A percentile compares a stretch with the other conserved stretches of the same genome.
Conservation (phyloP, 306 rosid genomes). For the Quercus glauca region DNA sequence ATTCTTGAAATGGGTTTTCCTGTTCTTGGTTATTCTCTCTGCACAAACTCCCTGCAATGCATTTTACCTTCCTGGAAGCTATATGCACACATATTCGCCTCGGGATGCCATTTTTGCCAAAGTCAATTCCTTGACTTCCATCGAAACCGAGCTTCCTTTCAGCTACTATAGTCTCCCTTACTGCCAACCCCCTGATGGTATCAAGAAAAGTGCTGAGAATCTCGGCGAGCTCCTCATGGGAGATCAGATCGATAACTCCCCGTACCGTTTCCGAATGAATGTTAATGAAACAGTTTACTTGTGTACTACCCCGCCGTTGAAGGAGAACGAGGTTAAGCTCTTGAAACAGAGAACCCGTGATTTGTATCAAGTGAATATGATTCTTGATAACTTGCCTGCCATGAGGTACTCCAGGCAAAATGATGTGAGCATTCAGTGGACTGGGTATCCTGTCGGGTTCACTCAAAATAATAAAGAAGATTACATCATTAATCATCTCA, state of each 20-base stretch:
- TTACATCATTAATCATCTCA: constrained; percentile 87
- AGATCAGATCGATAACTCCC: constrained; percentile 85
- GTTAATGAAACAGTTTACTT: constrained; percentile 66
- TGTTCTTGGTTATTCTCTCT: constrained; percentile 30
- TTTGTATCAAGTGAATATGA: constrained; percentile 94
- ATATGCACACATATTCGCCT: constrained; percentile 78
- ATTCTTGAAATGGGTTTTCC: constrained; percentile 29
- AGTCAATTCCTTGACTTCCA: constrained; percentile 92
- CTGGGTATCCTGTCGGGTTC: constrained; percentile 89
- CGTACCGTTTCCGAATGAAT: constrained; percentile 74
- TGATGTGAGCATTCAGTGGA: constrained; percentile 84
- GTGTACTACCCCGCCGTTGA: constrained; percentile 61
- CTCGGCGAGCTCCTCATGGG: constrained; percentile 93
- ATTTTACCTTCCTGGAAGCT: constrained; percentile 92
- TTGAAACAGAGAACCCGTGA: constrained; percentile 87
- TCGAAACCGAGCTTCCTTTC: constrained; percentile 94
- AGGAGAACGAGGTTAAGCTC: constrained; percentile 71
- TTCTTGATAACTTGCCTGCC: constrained; percentile 88
- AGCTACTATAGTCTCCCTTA: constrained; percentile 89
- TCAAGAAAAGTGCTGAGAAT: constrained; percentile 93
- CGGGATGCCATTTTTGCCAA: constrained; percentile 57
- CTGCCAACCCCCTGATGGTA: constrained; percentile 53
- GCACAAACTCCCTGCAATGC: constrained; percentile 38
- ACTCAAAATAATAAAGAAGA: constrained; percentile 56
- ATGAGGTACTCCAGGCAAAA: constrained; percentile 82